phyloP scores from a whole-genome alignment of 1,284 basidiomycete genomes.

The Trametes versicolor region DNA sequence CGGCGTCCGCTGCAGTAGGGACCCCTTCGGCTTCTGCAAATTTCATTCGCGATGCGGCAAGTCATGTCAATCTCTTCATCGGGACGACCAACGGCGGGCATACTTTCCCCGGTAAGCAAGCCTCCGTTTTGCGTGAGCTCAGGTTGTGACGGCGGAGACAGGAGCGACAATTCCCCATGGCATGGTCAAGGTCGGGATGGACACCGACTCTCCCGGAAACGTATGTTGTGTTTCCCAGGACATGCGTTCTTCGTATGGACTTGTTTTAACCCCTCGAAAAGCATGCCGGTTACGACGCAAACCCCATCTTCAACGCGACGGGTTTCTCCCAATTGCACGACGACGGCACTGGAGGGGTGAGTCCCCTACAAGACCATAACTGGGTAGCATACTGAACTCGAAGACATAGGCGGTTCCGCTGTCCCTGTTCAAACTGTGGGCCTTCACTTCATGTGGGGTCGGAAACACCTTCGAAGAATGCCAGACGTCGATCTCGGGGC shows the following conservation, averaged over 20 bases:
- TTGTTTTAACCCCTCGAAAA: slow-evolving; percentile 33
- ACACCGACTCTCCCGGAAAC: slow-evolving; percentile 70
- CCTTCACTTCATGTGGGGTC: slow-evolving; percentile 57
- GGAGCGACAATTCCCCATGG: slow-evolving; percentile 74
- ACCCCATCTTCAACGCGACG: slow-evolving; percentile 56
- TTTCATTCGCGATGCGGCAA: slow-evolving; percentile 41
- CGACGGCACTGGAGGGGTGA: slow-evolving; percentile 66
- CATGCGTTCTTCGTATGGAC: not conserved
- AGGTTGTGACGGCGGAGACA: slow-evolving; percentile 32
- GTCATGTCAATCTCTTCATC: slow-evolving; percentile 63
- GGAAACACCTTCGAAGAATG: slow-evolving; percentile 57
- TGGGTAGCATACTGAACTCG: not conserved
- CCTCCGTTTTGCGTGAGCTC: not conserved
- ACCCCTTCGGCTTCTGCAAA: slow-evolving; percentile 1
- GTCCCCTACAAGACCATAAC: slow-evolving; percentile 23
- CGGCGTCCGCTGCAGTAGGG: not conserved
- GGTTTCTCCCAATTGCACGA: slow-evolving; percentile 74
- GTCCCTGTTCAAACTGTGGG: slow-evolving; percentile 70
- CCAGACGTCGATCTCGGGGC: slow-evolving; percentile 52
- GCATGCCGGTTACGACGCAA: slow-evolving; percentile 69
- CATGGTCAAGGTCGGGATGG: slow-evolving; percentile 72
- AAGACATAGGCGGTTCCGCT: slow-evolving; percentile 59
- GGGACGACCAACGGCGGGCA: slow-evolving; percentile 68
- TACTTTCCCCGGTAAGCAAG: slow-evolving; percentile 62
- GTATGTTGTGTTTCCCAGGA: slow-evolving; percentile 43